These are phyloP conservation scores for Pogostemon cablin DNA, from an alignment of 257 asterid genomes.

Conservation along the genomic window DNA sequence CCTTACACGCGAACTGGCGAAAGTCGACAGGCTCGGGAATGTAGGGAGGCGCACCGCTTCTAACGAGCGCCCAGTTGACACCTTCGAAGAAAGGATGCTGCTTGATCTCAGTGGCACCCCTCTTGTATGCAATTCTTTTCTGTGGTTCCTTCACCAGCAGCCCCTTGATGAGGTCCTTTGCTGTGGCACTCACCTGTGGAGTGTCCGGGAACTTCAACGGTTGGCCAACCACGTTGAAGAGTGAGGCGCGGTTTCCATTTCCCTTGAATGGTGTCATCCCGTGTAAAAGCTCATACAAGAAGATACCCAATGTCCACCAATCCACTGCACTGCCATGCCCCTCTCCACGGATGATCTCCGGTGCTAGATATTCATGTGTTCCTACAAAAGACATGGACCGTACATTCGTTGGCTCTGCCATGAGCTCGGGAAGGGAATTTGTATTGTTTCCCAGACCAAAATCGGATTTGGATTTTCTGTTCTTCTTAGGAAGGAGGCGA, in stretches of 20 bases:
- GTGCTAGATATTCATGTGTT: conserved; percentile 59
- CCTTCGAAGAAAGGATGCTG: conserved; percentile 70
- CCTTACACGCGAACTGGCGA: conserved; percentile 45
- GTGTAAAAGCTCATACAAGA: conserved; percentile 54
- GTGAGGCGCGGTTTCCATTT: conserved; percentile 53
- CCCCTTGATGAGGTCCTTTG: conserved; percentile 54
- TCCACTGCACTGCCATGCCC: conserved; percentile 69
- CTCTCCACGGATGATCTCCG: conserved; percentile 64
- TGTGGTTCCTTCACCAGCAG: conserved; percentile 61
- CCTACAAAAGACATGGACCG: conserved; percentile 63
- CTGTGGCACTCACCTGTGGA: conserved; percentile 45
- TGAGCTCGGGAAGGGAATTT: conserved; percentile 55
- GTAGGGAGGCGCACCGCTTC: conserved; percentile 51
- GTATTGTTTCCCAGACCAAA: conserved; percentile 45
- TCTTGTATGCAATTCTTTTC: conserved; percentile 53
- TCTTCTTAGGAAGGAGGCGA: conserved; percentile 63
- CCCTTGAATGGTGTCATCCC: conserved; percentile 66
- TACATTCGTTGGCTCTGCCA: conserved; percentile 61
- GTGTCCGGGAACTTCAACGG: conserved; percentile 54
- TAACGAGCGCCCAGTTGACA: conserved; percentile 61
- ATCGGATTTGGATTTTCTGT: conserved; percentile 65
- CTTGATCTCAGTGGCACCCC: conserved; percentile 62
- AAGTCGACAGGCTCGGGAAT: conserved; percentile 52
- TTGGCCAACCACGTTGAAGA: conserved; percentile 58
- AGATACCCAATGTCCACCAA: conserved; percentile 70